A percentile compares a stretch with the other conserved stretches of the same genome.
Evolutionary conservation across 805 yeast genomes (phyloP).

Genomic region (Myxozyma geophila): DNA sequence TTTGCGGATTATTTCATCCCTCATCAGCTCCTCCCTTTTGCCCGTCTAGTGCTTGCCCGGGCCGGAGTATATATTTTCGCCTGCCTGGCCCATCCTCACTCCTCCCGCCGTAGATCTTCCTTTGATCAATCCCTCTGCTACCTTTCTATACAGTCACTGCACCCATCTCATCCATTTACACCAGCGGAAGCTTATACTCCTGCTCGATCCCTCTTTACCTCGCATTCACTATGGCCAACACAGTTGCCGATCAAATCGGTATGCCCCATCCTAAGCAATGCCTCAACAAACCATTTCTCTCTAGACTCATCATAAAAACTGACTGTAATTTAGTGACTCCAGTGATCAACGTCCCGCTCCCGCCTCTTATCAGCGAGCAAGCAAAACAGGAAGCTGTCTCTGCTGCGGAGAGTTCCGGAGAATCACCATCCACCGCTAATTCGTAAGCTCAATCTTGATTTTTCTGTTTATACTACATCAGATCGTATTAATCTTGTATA

Average conservation of each 20-base stretch:
- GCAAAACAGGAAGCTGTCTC: not conserved
- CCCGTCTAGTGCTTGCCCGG: too few species aligned
- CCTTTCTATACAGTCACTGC: too few species aligned
- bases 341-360: slow-evolving; percentile 5
- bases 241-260: not conserved
- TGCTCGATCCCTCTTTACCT: not conserved
- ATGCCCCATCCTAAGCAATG: not conserved
- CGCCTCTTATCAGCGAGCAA: slow-evolving; percentile 2
- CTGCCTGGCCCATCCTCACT: too few species aligned
- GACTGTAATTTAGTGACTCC: not conserved
- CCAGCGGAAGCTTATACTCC: not conserved
- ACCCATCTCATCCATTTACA: not conserved
- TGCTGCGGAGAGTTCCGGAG: not conserved
- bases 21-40: too few species aligned
- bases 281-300: not conserved
- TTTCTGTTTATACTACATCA: not conserved
- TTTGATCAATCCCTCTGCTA: too few species aligned
- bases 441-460: too few species aligned
- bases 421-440: not conserved
- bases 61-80: too few species aligned
- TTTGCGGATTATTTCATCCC: too few species aligned
- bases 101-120: too few species aligned
- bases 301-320: not conserved
- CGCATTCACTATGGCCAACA: not conserved
- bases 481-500: not conserved